phyloP scores from a whole-genome alignment of 441 rosid genomes.

The Syzygium malaccense region DNA sequence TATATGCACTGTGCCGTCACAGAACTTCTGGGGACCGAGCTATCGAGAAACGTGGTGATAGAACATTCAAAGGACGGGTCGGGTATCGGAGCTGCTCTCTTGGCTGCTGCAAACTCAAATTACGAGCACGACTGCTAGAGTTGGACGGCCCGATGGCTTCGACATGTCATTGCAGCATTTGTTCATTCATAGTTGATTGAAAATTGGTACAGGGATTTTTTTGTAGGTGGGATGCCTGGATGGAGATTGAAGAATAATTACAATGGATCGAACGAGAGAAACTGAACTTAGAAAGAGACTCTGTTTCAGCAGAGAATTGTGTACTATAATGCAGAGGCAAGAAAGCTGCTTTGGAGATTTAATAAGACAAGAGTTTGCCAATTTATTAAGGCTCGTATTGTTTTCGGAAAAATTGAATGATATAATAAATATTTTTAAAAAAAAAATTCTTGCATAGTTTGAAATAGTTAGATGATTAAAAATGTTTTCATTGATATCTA shows the following conservation, averaged over 20 bases:
- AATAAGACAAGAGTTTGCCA: background rate
- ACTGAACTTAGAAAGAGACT: background rate
- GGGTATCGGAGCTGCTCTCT: slow-evolving; percentile 82
- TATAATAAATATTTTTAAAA: background rate
- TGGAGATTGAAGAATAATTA: background rate
- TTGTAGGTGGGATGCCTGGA: background rate
- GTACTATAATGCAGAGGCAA: background rate
- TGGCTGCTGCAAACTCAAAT: slow-evolving; percentile 79
- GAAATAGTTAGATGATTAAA: background rate
- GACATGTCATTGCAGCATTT: background rate
- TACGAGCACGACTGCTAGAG: slow-evolving; percentile 34
- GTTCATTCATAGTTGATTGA: background rate
- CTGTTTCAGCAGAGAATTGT: background rate
- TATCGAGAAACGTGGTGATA: slow-evolving; percentile 41
- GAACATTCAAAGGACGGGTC: slow-evolving; percentile 82
- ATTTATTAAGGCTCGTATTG: background rate
- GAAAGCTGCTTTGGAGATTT: background rate
- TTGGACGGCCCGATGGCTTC: background rate
- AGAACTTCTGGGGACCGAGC: slow-evolving; percentile 57
- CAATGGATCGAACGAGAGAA: background rate
- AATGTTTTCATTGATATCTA: background rate
- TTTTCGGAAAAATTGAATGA: background rate
- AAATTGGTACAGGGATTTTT: background rate
- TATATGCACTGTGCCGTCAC: slow-evolving; percentile 55
- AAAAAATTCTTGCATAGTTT: background rate